These are phyloP conservation scores for Ophiostoma quercus DNA, from an alignment of 2,329 filamentous ascomycete genomes.

Conservation along the genomic window DNA sequence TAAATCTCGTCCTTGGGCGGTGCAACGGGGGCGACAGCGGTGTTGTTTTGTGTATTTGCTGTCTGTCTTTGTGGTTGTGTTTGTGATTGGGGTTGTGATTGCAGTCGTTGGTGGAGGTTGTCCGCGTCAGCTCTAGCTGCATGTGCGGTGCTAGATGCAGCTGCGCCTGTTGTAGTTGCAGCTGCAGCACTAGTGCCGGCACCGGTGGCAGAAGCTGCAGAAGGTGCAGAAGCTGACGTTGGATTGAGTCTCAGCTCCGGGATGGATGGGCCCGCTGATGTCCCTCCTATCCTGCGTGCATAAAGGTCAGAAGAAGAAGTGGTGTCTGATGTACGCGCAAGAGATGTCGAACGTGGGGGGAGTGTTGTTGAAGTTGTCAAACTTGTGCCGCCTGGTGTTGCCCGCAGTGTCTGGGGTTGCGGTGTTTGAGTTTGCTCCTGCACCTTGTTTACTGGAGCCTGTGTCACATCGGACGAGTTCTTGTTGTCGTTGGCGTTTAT, in stretches of 20 bases:
- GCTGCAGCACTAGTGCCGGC: neutral
- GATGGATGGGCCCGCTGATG: constrained; percentile 44
- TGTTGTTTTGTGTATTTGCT: neutral
- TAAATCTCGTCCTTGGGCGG: neutral
- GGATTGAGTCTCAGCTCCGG: constrained; percentile 45
- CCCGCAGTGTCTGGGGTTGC: neutral
- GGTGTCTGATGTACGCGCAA: neutral
- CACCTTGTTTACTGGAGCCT: constrained; percentile 12
- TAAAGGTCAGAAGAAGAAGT: neutral
- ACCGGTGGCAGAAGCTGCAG: neutral
- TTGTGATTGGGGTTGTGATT: constrained; percentile 11
- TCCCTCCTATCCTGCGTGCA: constrained; percentile 47
- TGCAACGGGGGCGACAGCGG: neutral
- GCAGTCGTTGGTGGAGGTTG: constrained; percentile 2
- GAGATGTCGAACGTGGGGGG: neutral
- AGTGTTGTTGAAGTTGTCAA: neutral
- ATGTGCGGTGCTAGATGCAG: constrained; percentile 24
- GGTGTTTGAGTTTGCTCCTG: neutral
- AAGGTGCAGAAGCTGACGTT: constrained; percentile 31
- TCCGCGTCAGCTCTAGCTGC: constrained; percentile 13
- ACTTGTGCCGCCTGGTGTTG: neutral
- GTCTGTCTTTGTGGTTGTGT: neutral
- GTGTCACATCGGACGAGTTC: constrained; percentile 9
- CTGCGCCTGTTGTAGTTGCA: constrained; percentile 7
- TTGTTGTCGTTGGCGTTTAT: neutral